Conservation (phyloP, 257 asterid genomes). For the Nyctanthes arbortristis region DNA sequence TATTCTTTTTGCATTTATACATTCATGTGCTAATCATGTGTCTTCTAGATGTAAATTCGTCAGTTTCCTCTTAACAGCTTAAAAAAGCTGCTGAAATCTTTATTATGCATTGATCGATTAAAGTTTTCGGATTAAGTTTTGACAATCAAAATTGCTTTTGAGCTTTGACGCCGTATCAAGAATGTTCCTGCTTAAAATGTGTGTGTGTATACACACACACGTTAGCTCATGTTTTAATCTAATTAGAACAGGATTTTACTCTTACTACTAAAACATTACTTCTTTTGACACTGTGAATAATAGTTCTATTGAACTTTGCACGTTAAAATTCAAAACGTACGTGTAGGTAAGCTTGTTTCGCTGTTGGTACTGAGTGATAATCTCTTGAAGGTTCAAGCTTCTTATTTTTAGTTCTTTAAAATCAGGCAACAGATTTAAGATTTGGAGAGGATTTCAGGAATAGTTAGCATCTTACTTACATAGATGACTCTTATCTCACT, state of each 20-base stretch:
- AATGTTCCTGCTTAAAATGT: too few relatives aligned
- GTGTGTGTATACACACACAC: too few relatives aligned
- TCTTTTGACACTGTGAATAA: background rate
- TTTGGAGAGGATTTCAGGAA: constrained; percentile 80
- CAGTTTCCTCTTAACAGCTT: background rate
- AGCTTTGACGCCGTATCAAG: background rate
- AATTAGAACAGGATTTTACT: too few relatives aligned
- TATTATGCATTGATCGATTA: background rate
- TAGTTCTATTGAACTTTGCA: constrained; percentile 35
- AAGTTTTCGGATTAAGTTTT: background rate
- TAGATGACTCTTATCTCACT: constrained; percentile 85
- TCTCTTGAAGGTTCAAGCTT: constrained; percentile 58
- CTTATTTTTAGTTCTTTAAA: constrained; percentile 25
- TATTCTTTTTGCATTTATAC: constrained; percentile 27
- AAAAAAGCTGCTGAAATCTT: background rate
- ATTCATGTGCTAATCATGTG: background rate
- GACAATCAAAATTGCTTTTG: background rate
- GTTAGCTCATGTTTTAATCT: too few relatives aligned
- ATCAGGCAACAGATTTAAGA: constrained; percentile 86
- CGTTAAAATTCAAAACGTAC: constrained; percentile 90
- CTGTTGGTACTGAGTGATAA: constrained; percentile 80
- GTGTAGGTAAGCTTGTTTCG: constrained; percentile 86
- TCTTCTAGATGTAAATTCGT: constrained; percentile 25
- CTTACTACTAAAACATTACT: background rate
- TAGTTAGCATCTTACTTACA: constrained; percentile 78